These are phyloP conservation scores for Jamesozyma lodderae DNA, from an alignment of 805 yeast genomes.

Conservation along the genomic window DNA sequence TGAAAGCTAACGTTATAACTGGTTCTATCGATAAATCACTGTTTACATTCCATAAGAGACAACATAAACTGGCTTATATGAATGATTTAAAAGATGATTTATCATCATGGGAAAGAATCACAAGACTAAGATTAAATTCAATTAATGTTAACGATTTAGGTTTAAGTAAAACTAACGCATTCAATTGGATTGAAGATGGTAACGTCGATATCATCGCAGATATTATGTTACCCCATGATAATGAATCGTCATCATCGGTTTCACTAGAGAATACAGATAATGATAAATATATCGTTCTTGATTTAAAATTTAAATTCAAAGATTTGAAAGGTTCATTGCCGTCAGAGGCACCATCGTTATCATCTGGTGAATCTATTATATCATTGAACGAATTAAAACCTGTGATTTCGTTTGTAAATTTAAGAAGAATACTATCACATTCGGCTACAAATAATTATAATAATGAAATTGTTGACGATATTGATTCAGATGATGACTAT, in stretches of 20 bases:
- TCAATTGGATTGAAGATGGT: slow-evolving; percentile 68
- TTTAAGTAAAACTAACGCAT: slow-evolving; percentile 32
- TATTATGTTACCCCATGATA: slow-evolving; percentile 55
- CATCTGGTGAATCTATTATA: slow-evolving; percentile 48
- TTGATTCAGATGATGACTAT: slow-evolving; percentile 8
- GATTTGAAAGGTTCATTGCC: slow-evolving; percentile 54
- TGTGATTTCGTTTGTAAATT: slow-evolving; percentile 52
- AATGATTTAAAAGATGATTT: slow-evolving; percentile 31
- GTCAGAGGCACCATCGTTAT: slow-evolving; percentile 39
- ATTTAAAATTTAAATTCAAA: slow-evolving; percentile 53
- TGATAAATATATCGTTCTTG: slow-evolving; percentile 54
- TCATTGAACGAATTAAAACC: slow-evolving; percentile 52
- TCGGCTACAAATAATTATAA: slow-evolving; percentile 1
- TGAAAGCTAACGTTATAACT: slow-evolving; percentile 60
- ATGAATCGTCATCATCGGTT: slow-evolving; percentile 25
- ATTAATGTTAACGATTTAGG: slow-evolving; percentile 33
- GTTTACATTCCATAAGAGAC: slow-evolving; percentile 70
- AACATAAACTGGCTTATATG: slow-evolving; percentile 43
- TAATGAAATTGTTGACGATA: slow-evolving; percentile 3
- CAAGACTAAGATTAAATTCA: slow-evolving; percentile 37
- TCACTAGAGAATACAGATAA: slow-evolving; percentile 11
- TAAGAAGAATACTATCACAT: slow-evolving; percentile 24
- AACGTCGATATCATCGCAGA: slow-evolving; percentile 63
- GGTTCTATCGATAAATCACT: slow-evolving; percentile 70
- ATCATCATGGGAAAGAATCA: slow-evolving; percentile 41